Base-by-base conservation (phyloP, 495 filamentous ascomycete genomes). In the Neurospora sp. region DNA sequence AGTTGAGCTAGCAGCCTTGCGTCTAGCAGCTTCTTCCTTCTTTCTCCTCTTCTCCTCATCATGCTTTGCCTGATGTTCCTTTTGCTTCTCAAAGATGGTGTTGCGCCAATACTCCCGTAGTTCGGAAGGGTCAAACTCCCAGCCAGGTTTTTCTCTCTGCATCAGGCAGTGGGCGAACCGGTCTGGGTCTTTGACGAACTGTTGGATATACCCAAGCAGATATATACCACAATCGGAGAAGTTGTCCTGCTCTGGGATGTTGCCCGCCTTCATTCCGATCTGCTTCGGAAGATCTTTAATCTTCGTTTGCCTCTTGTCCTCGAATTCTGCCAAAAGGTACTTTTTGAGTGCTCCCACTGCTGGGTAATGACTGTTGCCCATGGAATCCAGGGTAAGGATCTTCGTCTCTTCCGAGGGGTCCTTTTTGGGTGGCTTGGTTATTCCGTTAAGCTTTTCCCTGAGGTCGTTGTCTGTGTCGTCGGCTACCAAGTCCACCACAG, bases 361-460 rank as follows among this genome's bases (percentile, higher is more conserved):
- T 3, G 81, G 78, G 1, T 86, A 83, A 77, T 94, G 95, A 0
- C 79, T 14, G 20, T 77, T 44, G 44, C 89, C 90, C 39, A 99
- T 84, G 0, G 96, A 98, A 81, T 99, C 96, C 18, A 99, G 88
- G 0, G 93, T 94, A 75, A 99, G 89, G 72, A 99, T 97, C 31
- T 86, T 86, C 7, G 93, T 89, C 61, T 84, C 81, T 9, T 78
- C 77, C 2, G 79, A 76, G 31, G 79, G 77, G 70, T 80, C 79
- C 69, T 82, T 85, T 68, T 76, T 83, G 70, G 79, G 70, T 8
- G 79, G 72, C 53, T 65, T 65, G 22, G 27, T 18, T 65, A 65
- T 65, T 16, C 14, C 27, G 14, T 65, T 35, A 6, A 65, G 53
- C 53, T 9, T 65, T 65, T 18, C 53, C 27, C 14, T 27, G 14